Base-by-base conservation (phyloP, 805 yeast genomes). In the Suhomyces tanzawaensis region DNA sequence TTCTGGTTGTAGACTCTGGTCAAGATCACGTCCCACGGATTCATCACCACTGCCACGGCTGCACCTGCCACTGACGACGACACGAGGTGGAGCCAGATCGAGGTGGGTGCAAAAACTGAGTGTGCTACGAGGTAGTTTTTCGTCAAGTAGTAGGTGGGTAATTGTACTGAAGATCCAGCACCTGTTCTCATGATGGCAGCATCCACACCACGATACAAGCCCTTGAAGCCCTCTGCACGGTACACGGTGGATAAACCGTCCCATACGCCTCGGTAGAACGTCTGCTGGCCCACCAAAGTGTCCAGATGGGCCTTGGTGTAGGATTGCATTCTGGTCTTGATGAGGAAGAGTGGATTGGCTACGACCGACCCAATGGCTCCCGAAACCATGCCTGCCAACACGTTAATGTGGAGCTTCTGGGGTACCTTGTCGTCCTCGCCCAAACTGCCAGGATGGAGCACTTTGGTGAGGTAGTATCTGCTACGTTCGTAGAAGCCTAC, bases 321-420 rank as follows among this genome's bases (percentile, higher is more conserved):
- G 2, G 97, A 85, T 68, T 93, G 99, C 95, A 93, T 87, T 70
- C 99, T 77, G 1, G 97, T 95, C 67, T 93, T 93, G 49, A 93
- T 80, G 49, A 93, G 74, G 58, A 86, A 93, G 56, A 93, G 76
- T 8, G 99, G 99, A 2, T 96, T 87, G 4, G 97, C 96, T 26
- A 85, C 52, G 19, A 84, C 65, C 13, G 96, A 96, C 41, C 98
- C 99, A 30, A 88, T 81, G 16, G 83, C 76, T 40, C 99, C 99
- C 2, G 95, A 82, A 3, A 76, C 48, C 6, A 86, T 85, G 47
- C 98, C 99, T 1, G 95, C 74, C 23, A 71, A 55, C 13, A 91
- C 82, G 52, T 89, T 90, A 30, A 91, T 74, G 18, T 66, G 63
- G 41, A 71, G 53, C 39, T 50, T 57, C 42, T 62, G 73, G 12